Base-by-base conservation (phyloP, 352 stramenopile genomes). In the Globisporangium paddicum region DNA sequence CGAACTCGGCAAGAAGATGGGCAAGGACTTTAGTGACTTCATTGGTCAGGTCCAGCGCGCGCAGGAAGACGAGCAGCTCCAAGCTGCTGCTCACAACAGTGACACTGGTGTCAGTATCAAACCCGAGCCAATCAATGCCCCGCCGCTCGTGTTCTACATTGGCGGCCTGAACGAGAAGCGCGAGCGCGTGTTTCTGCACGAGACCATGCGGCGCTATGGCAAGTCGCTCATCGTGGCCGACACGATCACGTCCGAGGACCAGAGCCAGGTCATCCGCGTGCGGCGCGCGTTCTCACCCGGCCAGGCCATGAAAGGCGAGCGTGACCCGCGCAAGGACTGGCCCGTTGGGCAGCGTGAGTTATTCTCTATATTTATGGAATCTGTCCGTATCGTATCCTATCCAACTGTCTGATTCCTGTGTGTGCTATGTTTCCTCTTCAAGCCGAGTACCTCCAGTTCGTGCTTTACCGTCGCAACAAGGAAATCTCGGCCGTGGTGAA, bases 381-480 rank as follows among this genome's bases (percentile, higher is more conserved):
- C 19, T 38, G 19, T 14, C 16, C 9, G 25, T 16, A n/a, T n/a
- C n/a, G n/a, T 13, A 6, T n/a, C 38, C 1, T 44, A 41, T 54
- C 5, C 28, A 40, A 54, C 26, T 14, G 28, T 41, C 13, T 53
- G 7, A 26, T 23, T 18, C 34, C 11, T 75, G 9, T 19, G 9
- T 10, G 16, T 68, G 16, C 5, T 41, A 44, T 60, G 19, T 54
- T 42, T n/a, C 44, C 8, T 82, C 75, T 67, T 40, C 41, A 55
- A 80, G 87, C 86, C 58, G 82, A 98, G 46, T 98, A 94, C 74
- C 69, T 98, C 46, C 80, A 93, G 62, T 98, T 99, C 75, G 88
- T 98, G 25, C 67, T 99, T 3, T 98, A 98, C 82, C 98, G 98
- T 66, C 91, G 97, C 71, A 99, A 99, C 77, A 90, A 93, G 66